Percentiles rank a stretch among this genome's conserved stretches.
phyloP scores from a whole-genome alignment of 805 yeast genomes.

The Sugiyamaella mastotermitis region DNA sequence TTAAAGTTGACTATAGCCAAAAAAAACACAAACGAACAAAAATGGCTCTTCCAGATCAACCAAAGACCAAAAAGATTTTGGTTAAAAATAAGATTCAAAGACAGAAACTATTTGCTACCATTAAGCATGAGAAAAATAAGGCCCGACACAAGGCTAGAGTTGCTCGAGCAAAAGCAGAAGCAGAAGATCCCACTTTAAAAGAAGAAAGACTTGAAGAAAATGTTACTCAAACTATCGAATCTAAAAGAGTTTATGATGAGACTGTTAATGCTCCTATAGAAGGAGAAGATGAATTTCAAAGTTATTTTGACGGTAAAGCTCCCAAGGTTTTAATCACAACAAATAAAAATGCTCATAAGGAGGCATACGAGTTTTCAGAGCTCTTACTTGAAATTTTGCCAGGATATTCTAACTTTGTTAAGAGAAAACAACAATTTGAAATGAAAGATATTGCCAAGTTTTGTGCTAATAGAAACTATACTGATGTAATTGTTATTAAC shows the following conservation, averaged over 20 bases:
- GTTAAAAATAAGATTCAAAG: slow-evolving; percentile 63
- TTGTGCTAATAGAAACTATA: slow-evolving; percentile 76
- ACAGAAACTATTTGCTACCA: slow-evolving; percentile 66
- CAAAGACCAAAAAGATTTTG: neutral
- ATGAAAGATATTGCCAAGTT: slow-evolving; percentile 83
- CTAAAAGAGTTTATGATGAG: slow-evolving; percentile 81
- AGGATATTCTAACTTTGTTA: slow-evolving; percentile 67
- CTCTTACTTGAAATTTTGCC: slow-evolving; percentile 80
- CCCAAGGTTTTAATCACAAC: slow-evolving; percentile 92
- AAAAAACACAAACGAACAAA: too few species aligned
- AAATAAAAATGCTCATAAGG: slow-evolving; percentile 74
- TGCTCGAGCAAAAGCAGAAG: slow-evolving; percentile 84
- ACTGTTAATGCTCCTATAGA: slow-evolving; percentile 49
- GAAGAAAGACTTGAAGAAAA: slow-evolving; percentile 73
- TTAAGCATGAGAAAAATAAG: slow-evolving; percentile 70
- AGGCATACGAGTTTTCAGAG: slow-evolving; percentile 88
- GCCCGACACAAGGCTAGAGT: slow-evolving; percentile 69
- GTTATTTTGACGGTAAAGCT: slow-evolving; percentile 50
- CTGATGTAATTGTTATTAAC: slow-evolving; percentile 82
- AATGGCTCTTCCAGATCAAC: too few species aligned
- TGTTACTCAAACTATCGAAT: slow-evolving; percentile 77
- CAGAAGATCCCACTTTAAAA: slow-evolving; percentile 72
- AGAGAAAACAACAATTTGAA: slow-evolving; percentile 75
- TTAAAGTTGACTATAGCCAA: neutral
- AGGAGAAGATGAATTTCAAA: slow-evolving; percentile 47